These are phyloP conservation scores for Thelephora terrestris DNA, from an alignment of 1,284 basidiomycete species.

Conservation along the genomic window DNA sequence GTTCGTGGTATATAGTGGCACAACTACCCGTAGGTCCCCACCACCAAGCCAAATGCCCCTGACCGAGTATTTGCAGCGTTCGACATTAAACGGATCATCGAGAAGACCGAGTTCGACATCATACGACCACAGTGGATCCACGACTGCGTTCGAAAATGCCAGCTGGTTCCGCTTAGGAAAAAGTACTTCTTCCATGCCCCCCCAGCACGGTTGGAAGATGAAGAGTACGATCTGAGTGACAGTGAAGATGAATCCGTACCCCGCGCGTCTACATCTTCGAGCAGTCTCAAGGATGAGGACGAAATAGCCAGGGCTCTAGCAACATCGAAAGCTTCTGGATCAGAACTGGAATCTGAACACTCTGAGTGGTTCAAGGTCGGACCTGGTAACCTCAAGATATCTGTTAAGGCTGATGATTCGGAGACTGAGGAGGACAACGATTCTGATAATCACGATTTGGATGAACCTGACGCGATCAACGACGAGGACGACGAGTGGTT, in stretches of 20 bases:
- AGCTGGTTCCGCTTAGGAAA: constrained; percentile 50
- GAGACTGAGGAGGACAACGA: constrained; percentile 54
- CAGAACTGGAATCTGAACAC: constrained; percentile 33
- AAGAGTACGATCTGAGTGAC: constrained; percentile 22
- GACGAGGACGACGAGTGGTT: constrained; percentile 39
- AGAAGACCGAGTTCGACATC: constrained; percentile 59
- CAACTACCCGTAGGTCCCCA: constrained; percentile 40
- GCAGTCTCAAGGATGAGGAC: constrained; percentile 25
- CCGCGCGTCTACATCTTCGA: constrained; percentile 23
- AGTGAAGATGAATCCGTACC: constrained; percentile 20
- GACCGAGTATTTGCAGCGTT: constrained; percentile 36
- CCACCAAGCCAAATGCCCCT: background rate
- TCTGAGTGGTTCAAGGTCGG: constrained; percentile 59
- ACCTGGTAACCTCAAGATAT: constrained; percentile 12
- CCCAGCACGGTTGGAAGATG: constrained; percentile 20
- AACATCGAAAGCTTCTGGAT: background rate
- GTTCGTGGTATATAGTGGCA: constrained; percentile 60
- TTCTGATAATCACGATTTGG: constrained; percentile 53
- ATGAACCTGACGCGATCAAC: constrained; percentile 23
- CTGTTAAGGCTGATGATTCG: constrained; percentile 24
- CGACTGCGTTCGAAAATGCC: constrained; percentile 57
- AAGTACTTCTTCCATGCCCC: constrained; percentile 77
- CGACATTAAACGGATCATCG: constrained; percentile 52
- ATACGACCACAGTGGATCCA: constrained; percentile 73
- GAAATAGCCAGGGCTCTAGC: constrained; percentile 10